A percentile compares a stretch with the other conserved stretches of the same genome.
phyloP scores from a whole-genome alignment of 345 rosid genomes.

The Acer campestre region DNA sequence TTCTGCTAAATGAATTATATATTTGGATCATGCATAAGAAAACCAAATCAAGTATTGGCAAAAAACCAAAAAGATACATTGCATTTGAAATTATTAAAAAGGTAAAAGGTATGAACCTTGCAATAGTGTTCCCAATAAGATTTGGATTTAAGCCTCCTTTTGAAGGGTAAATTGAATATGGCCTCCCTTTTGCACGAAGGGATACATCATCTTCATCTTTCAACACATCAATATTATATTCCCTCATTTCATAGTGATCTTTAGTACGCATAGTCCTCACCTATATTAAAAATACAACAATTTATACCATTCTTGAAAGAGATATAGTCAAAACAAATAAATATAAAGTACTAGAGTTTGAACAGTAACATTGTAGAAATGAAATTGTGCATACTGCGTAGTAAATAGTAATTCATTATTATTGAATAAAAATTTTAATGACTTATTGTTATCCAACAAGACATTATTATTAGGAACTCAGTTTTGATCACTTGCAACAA shows the following conservation, averaged over 20 bases:
- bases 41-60: background rate
- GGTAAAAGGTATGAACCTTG: slow-evolving; percentile 48
- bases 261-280: slow-evolving; percentile 53
- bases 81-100: slow-evolving; percentile 11
- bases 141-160: slow-evolving; percentile 81
- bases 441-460: too few species aligned
- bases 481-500: too few species aligned
- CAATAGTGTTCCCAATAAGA: slow-evolving; percentile 64
- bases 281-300: slow-evolving; percentile 35
- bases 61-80: background rate
- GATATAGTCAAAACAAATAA: slow-evolving; percentile 12
- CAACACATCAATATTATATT: slow-evolving; percentile 75
- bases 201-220: slow-evolving; percentile 68
- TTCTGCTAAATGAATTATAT: background rate
- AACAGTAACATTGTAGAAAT: slow-evolving; percentile 9
- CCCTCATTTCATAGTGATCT: slow-evolving; percentile 91
- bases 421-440: too few species aligned
- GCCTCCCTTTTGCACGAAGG: slow-evolving; percentile 55
- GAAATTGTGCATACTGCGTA: background rate
- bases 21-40: background rate
- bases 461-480: too few species aligned
- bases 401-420: too few species aligned
- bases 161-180: slow-evolving; percentile 93
- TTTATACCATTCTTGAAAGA: slow-evolving; percentile 8
- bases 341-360: background rate